Conservation (phyloP, 768 basidiomycete genomes). For the Boletus eberwhitei region DNA sequence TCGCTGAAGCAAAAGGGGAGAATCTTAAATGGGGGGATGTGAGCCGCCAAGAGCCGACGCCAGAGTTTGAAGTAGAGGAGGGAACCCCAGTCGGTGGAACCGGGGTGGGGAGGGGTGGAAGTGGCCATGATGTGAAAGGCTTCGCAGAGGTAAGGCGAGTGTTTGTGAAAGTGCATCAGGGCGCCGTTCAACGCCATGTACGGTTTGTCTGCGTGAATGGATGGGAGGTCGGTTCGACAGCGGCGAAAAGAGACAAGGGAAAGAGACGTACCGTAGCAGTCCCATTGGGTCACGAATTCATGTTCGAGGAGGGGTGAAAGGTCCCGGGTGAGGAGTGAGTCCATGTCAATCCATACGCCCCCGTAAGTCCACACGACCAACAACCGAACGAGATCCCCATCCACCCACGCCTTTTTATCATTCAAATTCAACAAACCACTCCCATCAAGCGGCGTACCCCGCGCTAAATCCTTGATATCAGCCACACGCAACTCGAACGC, state of each 20-base stretch:
- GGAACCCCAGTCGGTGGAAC: constrained; percentile 93
- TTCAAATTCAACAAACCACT: constrained; percentile 54
- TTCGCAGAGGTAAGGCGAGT: constrained; percentile 96
- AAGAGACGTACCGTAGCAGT: constrained; percentile 78
- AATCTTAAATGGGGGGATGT: constrained; percentile 82
- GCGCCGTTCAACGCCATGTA: constrained; percentile 88
- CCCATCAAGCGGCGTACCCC: constrained; percentile 73
- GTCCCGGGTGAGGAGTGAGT: constrained; percentile 86
- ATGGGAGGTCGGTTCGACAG: neutral
- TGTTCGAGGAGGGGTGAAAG: constrained; percentile 84
- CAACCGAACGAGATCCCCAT: constrained; percentile 88
- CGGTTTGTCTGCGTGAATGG: constrained; percentile 53
- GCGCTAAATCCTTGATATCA: constrained; percentile 63
- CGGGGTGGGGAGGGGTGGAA: constrained; percentile 65
- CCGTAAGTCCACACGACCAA: constrained; percentile 87
- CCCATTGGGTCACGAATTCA: constrained; percentile 99
- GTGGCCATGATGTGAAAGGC: constrained; percentile 88
- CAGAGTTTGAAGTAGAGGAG: constrained; percentile 89
- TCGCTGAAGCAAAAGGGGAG: constrained; percentile 97
- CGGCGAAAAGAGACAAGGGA: neutral
- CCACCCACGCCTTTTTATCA: constrained; percentile 89
- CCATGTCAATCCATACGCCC: constrained; percentile 98
- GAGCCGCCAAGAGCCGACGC: constrained; percentile 71
- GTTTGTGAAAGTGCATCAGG: constrained; percentile 85
- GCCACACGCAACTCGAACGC: constrained; percentile 70